Evolutionary conservation across 352 stramenopile species (phyloP), one percentile per base, ranked within the genome.

Genomic region (Peronospora tabacina): DNA sequence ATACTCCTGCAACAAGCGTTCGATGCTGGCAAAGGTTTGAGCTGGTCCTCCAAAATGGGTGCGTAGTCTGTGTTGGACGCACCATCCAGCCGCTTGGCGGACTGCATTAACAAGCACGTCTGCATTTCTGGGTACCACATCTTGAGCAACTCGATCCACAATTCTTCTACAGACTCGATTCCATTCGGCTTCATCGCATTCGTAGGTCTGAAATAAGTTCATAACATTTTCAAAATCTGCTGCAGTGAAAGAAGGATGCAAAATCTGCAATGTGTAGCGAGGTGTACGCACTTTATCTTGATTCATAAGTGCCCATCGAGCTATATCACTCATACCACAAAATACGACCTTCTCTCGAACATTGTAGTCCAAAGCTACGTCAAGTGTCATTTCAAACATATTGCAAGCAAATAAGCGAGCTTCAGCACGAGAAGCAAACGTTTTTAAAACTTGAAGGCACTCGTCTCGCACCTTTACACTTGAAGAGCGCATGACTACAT

Each of bases 1-100:
- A 54, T 75, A 65, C 29, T 66, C 40, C 20, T 78, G 62, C 22
- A 90, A 50, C 28, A 91, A 55, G 9, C 58, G 66, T 50, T 94
- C 81, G n/a, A 94, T 70, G 8, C 68, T 72, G 5, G 73, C 70
- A 68, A 94, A 91, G 17, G 66, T 88, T 46, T 87, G 72, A 32
- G 77, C 71, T 32, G 82, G 76, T 2, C 75, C 76, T 29, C 82
- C 82, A 44, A 89, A 80, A 49, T 85, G 73, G 3, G 82, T 90
- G 11, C 82, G 75, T 24, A 94, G 55, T 36, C 82, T 68, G 41
- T 78, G 81, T 11, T 85, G 65, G 15, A 90, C 62, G 34, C 79
- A 85, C 79, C 81, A 94, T 12, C 43, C 58, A 13, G 80, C 76
- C 17, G 74, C 70, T 67, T 84, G 62, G 8, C 58, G 68, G 19